Percentiles rank a stretch among this genome's conserved stretches.
phyloP scores from a whole-genome alignment of 345 rosid species.

The Xanthoceras sorbifolium region DNA sequence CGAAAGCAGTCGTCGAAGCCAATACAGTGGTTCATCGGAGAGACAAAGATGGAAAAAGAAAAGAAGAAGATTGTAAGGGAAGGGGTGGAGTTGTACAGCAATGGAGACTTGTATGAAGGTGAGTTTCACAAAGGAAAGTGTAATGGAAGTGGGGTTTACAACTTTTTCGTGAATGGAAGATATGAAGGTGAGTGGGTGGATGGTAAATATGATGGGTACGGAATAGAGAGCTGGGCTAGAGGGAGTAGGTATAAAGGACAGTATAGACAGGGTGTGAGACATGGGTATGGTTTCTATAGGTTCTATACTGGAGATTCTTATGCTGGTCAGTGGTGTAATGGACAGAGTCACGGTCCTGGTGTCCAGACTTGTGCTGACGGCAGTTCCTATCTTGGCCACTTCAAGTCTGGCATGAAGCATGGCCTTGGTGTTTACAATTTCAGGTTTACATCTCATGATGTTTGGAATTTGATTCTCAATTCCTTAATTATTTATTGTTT shows the following conservation, averaged over 20 bases:
- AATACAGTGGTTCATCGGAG: slow-evolving; percentile 88
- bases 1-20: slow-evolving; percentile 50
- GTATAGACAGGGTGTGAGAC: slow-evolving; percentile 75
- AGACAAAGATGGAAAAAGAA: slow-evolving; percentile 29
- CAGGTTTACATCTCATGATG: slow-evolving; percentile 49
- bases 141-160: slow-evolving; percentile 94
- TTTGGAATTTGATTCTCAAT: no score
- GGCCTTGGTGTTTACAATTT: slow-evolving; percentile 92
- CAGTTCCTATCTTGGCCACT: slow-evolving; percentile 77
- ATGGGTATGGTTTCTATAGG: slow-evolving; percentile 77
- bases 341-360: slow-evolving; percentile 94
- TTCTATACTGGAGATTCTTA: slow-evolving; percentile 93
- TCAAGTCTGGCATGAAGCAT: slow-evolving; percentile 89
- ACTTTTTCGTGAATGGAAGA: slow-evolving; percentile 69
- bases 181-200: slow-evolving; percentile 96
- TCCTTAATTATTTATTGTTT: no score
- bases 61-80: slow-evolving; percentile 46
- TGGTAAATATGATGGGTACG: slow-evolving; percentile 87
- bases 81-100: slow-evolving; percentile 83
- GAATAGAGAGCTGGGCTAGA: slow-evolving; percentile 91
- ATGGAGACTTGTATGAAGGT: slow-evolving; percentile 92
- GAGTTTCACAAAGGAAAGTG: slow-evolving; percentile 82
- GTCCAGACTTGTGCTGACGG: slow-evolving; percentile 87
- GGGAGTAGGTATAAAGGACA: slow-evolving; percentile 94
- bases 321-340: slow-evolving; percentile 90